Percentiles rank a stretch among this genome's conserved stretches.
Evolutionary conservation across 2,329 filamentous ascomycete species (phyloP).

Genomic region (Coccinonectria pachysandricola): DNA sequence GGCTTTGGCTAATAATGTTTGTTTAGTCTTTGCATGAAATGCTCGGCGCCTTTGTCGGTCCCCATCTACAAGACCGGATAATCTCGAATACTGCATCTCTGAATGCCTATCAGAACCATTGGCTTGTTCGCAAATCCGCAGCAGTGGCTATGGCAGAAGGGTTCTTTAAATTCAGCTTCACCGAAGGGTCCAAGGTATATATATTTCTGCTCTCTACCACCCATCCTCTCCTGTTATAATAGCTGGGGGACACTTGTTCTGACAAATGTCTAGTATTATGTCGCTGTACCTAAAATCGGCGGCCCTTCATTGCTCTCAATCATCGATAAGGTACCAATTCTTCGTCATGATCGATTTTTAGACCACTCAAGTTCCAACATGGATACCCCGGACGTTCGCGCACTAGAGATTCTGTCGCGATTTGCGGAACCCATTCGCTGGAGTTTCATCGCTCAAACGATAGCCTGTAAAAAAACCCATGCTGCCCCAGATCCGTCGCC

Average conservation of each 20-base stretch:
- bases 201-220: not conserved
- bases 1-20: not conserved
- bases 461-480: not conserved
- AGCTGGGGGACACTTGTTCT: no score
- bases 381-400: not conserved
- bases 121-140: slow-evolving; percentile 15
- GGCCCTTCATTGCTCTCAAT: not conserved
- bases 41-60: not conserved
- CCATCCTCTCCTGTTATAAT: not conserved
- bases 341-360: not conserved
- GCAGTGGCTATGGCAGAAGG: slow-evolving; percentile 8
- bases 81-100: slow-evolving; percentile 1
- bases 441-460: not conserved
- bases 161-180: slow-evolving; percentile 5
- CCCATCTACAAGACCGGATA: slow-evolving; percentile 1
- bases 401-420: not conserved
- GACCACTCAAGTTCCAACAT: not conserved
- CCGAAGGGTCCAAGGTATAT: not conserved
- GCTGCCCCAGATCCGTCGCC: not conserved
- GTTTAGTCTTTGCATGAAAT: not conserved
- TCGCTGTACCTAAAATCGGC: not conserved
- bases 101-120: slow-evolving; percentile 5
- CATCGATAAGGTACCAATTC: not conserved
- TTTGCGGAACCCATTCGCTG: not conserved
- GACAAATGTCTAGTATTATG: not conserved